These are phyloP conservation scores for Zopfia rhizophila DNA, from an alignment of 2,329 filamentous ascomycete genomes.

Conservation along the genomic window DNA sequence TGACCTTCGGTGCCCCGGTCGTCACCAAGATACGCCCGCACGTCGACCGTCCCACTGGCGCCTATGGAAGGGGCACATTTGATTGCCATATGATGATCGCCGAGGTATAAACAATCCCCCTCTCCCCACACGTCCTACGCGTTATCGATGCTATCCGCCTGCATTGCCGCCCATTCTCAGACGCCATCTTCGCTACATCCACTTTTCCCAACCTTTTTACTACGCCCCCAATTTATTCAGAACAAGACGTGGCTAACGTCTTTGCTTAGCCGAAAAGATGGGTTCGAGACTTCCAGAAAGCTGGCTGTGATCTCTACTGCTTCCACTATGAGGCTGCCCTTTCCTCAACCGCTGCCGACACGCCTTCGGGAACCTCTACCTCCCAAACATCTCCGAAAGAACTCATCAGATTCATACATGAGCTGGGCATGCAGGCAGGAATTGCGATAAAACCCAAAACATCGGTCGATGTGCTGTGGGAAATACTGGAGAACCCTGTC, in stretches of 20 bases:
- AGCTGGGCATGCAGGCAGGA: slow-evolving; percentile 86
- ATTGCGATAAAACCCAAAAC: slow-evolving; percentile 97
- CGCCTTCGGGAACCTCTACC: slow-evolving; percentile 75
- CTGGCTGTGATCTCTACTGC: slow-evolving; percentile 98
- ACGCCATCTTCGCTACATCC: not conserved
- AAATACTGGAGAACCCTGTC: slow-evolving; percentile 79
- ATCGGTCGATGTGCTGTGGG: slow-evolving; percentile 89
- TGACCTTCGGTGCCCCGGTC: slow-evolving; percentile 94
- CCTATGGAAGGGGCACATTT: slow-evolving; percentile 87
- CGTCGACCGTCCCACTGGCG: slow-evolving; percentile 77
- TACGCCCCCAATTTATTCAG: slow-evolving; percentile 25
- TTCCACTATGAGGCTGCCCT: slow-evolving; percentile 99
- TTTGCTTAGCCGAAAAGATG: slow-evolving; percentile 86
- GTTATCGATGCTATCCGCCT: slow-evolving; percentile 4
- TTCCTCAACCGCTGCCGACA: slow-evolving; percentile 81
- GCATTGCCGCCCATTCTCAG: slow-evolving; percentile 23
- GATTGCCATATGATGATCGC: slow-evolving; percentile 99
- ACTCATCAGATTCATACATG: slow-evolving; percentile 90
- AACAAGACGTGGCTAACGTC: slow-evolving; percentile 22
- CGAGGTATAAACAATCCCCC: slow-evolving; percentile 69
- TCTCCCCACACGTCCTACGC: slow-evolving; percentile 5
- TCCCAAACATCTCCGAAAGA: slow-evolving; percentile 82
- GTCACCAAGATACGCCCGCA: slow-evolving; percentile 92
- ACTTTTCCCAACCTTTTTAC: slow-evolving; percentile 9
- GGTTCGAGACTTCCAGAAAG: slow-evolving; percentile 94